Evolutionary conservation across 192 early-diverging fungal genomes (phyloP).

Genomic region (Backusella psychrophila): DNA sequence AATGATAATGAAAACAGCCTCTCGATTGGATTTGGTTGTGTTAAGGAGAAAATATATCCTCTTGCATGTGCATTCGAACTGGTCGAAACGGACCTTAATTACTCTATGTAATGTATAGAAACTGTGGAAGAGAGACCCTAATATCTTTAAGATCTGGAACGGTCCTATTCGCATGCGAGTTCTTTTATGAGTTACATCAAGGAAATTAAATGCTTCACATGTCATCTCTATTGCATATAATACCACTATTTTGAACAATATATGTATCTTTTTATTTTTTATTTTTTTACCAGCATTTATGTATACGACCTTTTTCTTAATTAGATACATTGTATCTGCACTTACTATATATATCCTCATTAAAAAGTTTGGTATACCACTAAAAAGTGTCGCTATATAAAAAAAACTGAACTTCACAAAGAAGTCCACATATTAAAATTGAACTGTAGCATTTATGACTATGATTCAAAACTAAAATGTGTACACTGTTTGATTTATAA

Average conservation of each 20-base stretch:
- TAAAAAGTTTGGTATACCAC: background rate
- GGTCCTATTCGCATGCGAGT: background rate
- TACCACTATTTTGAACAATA: too few species aligned
- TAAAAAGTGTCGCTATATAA: background rate
- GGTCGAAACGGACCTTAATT: constrained; percentile 2
- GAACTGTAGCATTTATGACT: background rate
- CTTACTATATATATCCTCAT: too few species aligned
- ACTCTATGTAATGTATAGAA: background rate
- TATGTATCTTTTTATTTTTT: too few species aligned
- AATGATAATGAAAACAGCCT: background rate
- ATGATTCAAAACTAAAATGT: background rate
- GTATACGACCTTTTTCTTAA: too few species aligned
- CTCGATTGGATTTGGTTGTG: background rate
- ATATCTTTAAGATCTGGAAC: background rate
- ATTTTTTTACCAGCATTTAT: too few species aligned
- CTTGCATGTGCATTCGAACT: background rate
- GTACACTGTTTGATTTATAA: background rate
- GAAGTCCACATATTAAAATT: background rate
- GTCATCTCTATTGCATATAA: background rate
- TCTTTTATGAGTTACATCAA: background rate
- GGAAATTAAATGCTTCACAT: background rate
- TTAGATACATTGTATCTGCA: too few species aligned
- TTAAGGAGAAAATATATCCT: background rate
- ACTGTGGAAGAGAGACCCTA: background rate
- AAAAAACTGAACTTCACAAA: background rate